Evolutionary conservation across 1,284 basidiomycete species (phyloP), one percentile per base, ranked within the genome.

Genomic region (Ganoderma sinense): DNA sequence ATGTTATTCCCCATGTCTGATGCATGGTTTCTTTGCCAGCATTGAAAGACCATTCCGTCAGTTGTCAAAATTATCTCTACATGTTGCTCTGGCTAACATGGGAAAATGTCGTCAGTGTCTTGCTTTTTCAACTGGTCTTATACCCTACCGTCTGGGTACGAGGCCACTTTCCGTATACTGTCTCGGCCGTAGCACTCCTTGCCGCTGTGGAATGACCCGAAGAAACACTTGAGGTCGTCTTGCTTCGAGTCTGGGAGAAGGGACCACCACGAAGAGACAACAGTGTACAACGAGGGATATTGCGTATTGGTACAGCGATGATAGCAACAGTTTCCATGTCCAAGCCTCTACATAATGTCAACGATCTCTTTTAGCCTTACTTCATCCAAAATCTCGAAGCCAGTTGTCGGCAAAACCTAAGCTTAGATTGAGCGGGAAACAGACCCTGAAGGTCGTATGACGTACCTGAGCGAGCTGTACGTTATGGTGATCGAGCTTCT

Each of bases 401-500:
- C 63, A 26, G 18, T 33, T 31, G 63, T 56, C 14, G 36, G 63
- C 4, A 51, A 29, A 18, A 64, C 63, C 63, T 64, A 39, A 11
- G 29, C 11, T 13, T 10, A 29, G 8, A 5, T 13, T 55, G 26
- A 55, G 29, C 4, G 53, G 26, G 13, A 55, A 16, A 55, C 13
- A 6, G 53, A 29, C 45, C 7, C 3, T 18, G 26, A 16, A 29
- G 41, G 18, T 36, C 23, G 39, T 13, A 16, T 26, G 58, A 82
- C 86, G 60, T 67, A 94, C 96, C 87, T 97, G 95, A 65, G 97
- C 97, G 29, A 99, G 87, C 82, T 99, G 97, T 29, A 99, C 97
- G 77, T 99, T 99, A 84, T 98, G 95, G 79, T 98, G 95, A 82
- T 98, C 96, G 53, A 99, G 88, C 82, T 97, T 97, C 86, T 99